Conservation (phyloP, 371 early-diverging fungal species). For the Mortierella sp. region DNA sequence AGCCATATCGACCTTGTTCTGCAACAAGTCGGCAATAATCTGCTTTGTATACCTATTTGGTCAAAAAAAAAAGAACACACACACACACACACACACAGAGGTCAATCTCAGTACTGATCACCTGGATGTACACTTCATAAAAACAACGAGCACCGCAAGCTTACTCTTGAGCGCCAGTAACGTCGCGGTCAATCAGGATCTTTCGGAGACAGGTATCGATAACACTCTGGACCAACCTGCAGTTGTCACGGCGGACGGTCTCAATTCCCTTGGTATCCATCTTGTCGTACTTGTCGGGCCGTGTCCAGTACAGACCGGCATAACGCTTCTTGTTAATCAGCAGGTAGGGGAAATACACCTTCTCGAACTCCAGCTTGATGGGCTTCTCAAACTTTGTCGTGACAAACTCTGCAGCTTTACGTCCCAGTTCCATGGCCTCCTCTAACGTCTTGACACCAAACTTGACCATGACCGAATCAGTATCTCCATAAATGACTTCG, state of each 20-base stretch:
- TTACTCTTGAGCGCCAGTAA: constrained; percentile 89
- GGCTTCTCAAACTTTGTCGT: constrained; percentile 93
- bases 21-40: constrained; percentile 93
- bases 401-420: constrained; percentile 91
- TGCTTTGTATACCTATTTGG: constrained; percentile 85
- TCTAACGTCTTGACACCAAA: constrained; percentile 88
- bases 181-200: constrained; percentile 94
- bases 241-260: constrained; percentile 99
- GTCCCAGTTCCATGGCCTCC: constrained; percentile 92
- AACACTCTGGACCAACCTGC: constrained; percentile 94
- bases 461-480: constrained; percentile 99
- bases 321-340: constrained; percentile 99
- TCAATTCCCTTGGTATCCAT: constrained; percentile 99
- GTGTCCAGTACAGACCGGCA: constrained; percentile 99
- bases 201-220: constrained; percentile 96
- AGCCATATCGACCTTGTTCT: constrained; percentile 98
- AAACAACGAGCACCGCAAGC: constrained; percentile 15
- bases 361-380: constrained; percentile 99
- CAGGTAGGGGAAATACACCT: constrained; percentile 98
- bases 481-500: constrained; percentile 99
- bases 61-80: not conserved
- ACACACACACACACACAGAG: no score
- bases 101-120: not conserved
- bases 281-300: constrained; percentile 92
- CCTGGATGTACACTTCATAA: not conserved